Base-by-base conservation (phyloP, 805 yeast species). In the Danielia oregonensis region DNA sequence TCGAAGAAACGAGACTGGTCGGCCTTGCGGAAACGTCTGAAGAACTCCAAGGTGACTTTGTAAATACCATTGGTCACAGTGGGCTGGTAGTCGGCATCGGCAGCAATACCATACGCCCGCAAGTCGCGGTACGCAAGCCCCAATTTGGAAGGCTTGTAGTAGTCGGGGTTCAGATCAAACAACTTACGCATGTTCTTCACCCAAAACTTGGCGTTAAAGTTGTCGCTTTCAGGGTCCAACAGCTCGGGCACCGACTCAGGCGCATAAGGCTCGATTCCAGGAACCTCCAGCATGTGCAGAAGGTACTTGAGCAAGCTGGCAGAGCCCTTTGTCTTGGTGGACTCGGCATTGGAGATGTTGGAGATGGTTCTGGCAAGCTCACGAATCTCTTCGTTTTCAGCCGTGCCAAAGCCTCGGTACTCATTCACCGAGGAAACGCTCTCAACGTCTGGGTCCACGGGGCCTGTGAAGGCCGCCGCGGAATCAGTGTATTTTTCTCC, bases 51-150 rank as follows among this genome's bases (percentile, higher is more conserved):
- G 5, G 35, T 37, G 4, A 35, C 17, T 17, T 48, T 48, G 40
- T 14, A 36, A 18, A 39, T 33, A 22, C 38, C 58, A 44, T 76
- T 79, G 17, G 67, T 48, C 3, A 77, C 74, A 3, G 81, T 79
- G 3, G 77, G 64, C 55, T 79, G 86, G 55, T 75, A 81, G 50
- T 81, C 84, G 8, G 82, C 71, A 54, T 79, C 86, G 3, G 79
- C 67, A 3, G 86, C 82, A 33, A 76, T 67, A 54, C 87, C 88
- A 42, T 58, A 71, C 3, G 82, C 84, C 38, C 81, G 54, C 48
- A 81, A 60, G 48, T 78, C 58, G 38, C 70, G 68, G 66, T 76
- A 79, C 6, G 76, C 75, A 39, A 82, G 57, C 15, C 85, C 83
- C 44, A 82, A 59, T 12, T 73, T 63, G 19, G 78, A 65, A 14